Evolutionary conservation across 345 rosid species (phyloP).

Genomic region (Cardamine occulta): DNA sequence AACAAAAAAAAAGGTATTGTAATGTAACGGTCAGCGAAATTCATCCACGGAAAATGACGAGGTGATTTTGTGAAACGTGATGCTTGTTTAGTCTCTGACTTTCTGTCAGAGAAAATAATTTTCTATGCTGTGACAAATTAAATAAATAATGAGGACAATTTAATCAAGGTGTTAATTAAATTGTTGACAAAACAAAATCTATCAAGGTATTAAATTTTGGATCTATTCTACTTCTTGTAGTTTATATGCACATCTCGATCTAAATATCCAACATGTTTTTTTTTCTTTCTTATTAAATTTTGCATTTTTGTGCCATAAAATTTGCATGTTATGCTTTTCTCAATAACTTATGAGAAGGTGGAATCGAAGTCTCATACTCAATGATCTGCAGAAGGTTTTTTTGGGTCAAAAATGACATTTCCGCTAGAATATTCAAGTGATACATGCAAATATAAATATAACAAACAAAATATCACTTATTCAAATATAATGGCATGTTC

Average conservation of each 20-base stretch:
- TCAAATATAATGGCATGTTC: not conserved
- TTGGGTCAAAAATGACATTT: not conserved
- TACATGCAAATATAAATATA: not conserved
- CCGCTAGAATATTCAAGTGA: not conserved
- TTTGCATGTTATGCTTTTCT: not conserved
- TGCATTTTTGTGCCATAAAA: not conserved
- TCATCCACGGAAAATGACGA: not conserved
- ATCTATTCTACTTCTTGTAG: not conserved
- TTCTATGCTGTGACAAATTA: not conserved
- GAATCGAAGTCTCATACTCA: too few species aligned
- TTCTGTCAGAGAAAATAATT: not conserved
- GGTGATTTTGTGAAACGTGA: conserved; percentile 22
- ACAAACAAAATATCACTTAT: not conserved
- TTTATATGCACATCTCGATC: conserved; percentile 28
- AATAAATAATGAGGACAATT: conserved; percentile 5
- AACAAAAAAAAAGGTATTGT: not conserved
- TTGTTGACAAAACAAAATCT: not conserved
- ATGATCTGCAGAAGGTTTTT: too few species aligned
- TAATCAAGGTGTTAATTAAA: not conserved
- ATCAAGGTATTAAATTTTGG: not conserved
- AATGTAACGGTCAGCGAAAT: conserved; percentile 4
- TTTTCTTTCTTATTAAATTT: not conserved
- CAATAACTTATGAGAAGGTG: not conserved
- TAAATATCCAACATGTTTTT: conserved; percentile 14
- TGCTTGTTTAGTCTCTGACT: conserved; percentile 8